Evolutionary conservation across 176 grass and related monocot genomes (phyloP), one percentile per base, ranked within the genome.

Genomic region (Alloteropsis semialata): DNA sequence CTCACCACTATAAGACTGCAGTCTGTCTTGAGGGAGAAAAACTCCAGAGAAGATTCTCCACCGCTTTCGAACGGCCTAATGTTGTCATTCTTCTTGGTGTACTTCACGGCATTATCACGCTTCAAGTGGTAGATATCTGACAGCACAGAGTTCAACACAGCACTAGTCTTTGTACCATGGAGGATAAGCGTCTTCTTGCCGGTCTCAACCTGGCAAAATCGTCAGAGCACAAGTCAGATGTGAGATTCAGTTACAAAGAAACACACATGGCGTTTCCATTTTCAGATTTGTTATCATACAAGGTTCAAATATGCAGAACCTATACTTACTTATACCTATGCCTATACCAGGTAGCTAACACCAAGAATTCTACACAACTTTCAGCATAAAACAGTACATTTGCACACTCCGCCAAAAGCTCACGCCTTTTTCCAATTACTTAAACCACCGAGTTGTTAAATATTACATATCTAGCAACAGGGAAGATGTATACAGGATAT

Each of bases 1-100:
- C 79, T 90, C 82, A 99, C 93, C 76, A 96, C 91, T 67, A 96
- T 71, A 80, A 99, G 96, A 42, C 90, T 94, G 84, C 95, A 97
- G 77, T 97, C 90, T 22, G 92, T 89, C 84, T 97, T 97, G 79
- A 88, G 90, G 75, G 95, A 94, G 86, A 91, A 94, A 74, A 94
- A 94, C 82, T 94, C 92, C 22, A 97, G 72, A 77, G 95, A 97
- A 54, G 88, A 86, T 70, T 94, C 92, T 4, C 95, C 92, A 1
- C 92, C 95, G 30, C 88, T 92, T 75, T 97, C 95, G 71, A 97
- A 97, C 14, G 92, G 95, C 79, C 86, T 90, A 76, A 97, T 92
- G 28, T 81, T 94, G 25, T 86, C 92, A n/a, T 94, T 97, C 78
- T 91, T 94, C 85, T 92, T 97, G 22, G 95, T 84, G 78, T 85